A percentile compares a stretch with the other conserved stretches of the same genome.
Conservation (phyloP, 345 rosid species). For the Eucalyptus melliodora region DNA sequence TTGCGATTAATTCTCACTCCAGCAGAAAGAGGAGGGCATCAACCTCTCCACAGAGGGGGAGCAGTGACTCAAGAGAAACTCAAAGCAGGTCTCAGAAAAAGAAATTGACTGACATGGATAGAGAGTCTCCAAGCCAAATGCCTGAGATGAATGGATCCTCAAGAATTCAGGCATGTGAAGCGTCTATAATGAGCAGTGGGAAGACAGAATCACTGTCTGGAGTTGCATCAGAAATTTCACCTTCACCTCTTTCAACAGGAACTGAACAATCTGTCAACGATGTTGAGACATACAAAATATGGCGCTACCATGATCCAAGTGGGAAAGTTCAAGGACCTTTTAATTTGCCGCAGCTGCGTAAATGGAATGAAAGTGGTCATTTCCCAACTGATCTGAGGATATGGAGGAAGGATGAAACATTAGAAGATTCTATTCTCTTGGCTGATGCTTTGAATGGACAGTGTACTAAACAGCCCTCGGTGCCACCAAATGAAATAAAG, state of each 20-base stretch:
- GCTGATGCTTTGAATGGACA: constrained; percentile 56
- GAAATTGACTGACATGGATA: constrained; percentile 9
- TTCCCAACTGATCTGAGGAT: constrained; percentile 67
- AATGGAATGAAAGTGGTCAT: constrained; percentile 60
- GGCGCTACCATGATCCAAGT: constrained; percentile 84
- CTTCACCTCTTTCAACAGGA: constrained; percentile 16
- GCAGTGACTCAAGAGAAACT: constrained; percentile 12
- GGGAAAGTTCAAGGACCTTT: constrained; percentile 89
- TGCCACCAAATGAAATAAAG: neutral
- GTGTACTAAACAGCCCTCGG: constrained; percentile 10
- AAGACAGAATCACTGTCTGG: constrained; percentile 6
- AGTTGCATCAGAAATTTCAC: constrained; percentile 8
- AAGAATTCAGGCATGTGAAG: neutral
- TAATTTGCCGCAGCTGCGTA: constrained; percentile 51
- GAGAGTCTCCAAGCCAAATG: constrained; percentile 3
- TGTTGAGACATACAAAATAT: constrained; percentile 38
- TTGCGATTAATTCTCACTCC: constrained; percentile 9
- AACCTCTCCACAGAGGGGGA: constrained; percentile 7
- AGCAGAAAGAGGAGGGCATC: constrained; percentile 13
- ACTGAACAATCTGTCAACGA: constrained; percentile 24
- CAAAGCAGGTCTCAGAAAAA: constrained; percentile 20
- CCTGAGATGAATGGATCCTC: constrained; percentile 6
- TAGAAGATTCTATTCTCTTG: constrained; percentile 57
- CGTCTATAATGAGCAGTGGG: neutral
- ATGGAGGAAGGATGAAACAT: constrained; percentile 59